Percentiles rank a stretch among this genome's conserved stretches.
Evolutionary conservation across 2,329 filamentous ascomycete genomes (phyloP).

Genomic region (Paecilomyces formosus): DNA sequence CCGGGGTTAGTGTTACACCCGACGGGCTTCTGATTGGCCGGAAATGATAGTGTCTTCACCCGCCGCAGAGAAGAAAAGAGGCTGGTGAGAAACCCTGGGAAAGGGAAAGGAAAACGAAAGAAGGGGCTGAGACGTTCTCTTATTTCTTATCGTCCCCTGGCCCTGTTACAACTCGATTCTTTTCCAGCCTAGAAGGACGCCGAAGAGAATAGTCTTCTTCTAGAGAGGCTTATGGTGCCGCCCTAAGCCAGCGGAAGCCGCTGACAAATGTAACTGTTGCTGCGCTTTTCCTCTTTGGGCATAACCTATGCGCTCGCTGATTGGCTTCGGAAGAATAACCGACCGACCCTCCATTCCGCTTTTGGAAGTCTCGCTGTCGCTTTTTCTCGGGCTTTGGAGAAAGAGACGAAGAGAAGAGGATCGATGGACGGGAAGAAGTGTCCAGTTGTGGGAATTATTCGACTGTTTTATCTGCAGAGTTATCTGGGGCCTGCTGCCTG

Average conservation of each 20-base stretch:
- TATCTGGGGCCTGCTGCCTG: too few relatives aligned
- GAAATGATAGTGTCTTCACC: not conserved
- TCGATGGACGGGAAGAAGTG: too few relatives aligned
- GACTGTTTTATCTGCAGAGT: too few relatives aligned
- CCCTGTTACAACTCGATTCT: too few relatives aligned
- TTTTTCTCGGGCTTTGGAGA: not conserved
- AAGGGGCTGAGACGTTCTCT: too few relatives aligned
- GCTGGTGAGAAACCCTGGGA: not conserved
- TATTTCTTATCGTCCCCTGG: too few relatives aligned
- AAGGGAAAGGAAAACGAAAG: too few relatives aligned
- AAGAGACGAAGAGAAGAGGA: too few relatives aligned
- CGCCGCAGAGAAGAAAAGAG: not conserved
- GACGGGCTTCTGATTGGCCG: not conserved
- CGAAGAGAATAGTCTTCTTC: too few relatives aligned
- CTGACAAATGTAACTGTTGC: not conserved
- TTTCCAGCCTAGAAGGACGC: too few relatives aligned
- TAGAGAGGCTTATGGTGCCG: not conserved
- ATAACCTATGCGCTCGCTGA: not conserved
- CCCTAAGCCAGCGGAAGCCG: not conserved
- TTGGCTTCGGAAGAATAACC: not conserved
- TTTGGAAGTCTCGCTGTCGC: not conserved
- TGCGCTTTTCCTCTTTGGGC: not conserved
- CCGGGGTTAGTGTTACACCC: not conserved
- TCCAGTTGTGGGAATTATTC: too few relatives aligned
- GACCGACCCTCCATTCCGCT: not conserved